phyloP scores from a whole-genome alignment of 75 land plant species.

The Selaginella tamariscina region DNA sequence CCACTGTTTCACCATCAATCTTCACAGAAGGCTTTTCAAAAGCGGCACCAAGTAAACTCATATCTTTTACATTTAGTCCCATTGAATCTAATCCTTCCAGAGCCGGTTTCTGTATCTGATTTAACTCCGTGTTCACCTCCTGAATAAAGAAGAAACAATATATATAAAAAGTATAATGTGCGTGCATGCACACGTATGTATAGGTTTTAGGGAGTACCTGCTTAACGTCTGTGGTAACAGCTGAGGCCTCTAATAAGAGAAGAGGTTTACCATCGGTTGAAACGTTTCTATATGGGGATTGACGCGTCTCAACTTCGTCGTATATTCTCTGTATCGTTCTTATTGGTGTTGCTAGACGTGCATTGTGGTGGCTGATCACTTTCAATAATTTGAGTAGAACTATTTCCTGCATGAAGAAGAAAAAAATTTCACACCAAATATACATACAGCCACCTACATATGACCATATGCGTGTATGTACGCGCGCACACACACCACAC shows the following conservation, averaged over 20 bases:
- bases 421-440: background rate
- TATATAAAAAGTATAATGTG: too few species aligned
- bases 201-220: background rate
- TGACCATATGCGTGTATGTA: background rate
- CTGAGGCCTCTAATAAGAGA: slow-evolving; percentile 27
- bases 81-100: slow-evolving; percentile 27
- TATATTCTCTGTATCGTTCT: slow-evolving; percentile 68
- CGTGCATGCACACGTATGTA: too few species aligned
- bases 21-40: slow-evolving; percentile 27
- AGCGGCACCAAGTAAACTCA: slow-evolving; percentile 25
- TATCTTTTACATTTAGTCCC: slow-evolving; percentile 34
- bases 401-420: slow-evolving; percentile 50
- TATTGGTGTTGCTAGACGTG: slow-evolving; percentile 94
- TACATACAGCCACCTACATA: background rate
- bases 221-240: background rate
- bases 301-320: slow-evolving; percentile 45
- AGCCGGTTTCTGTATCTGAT: slow-evolving; percentile 12
- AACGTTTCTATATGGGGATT: slow-evolving; percentile 52
- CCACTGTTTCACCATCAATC: background rate
- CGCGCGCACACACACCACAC: slow-evolving; percentile 1
- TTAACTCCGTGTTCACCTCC: background rate
- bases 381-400: slow-evolving; percentile 69
- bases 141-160: background rate
- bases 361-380: slow-evolving; percentile 90
- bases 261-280: slow-evolving; percentile 36